A percentile compares a stretch with the other conserved stretches of the same genome.
phyloP scores from a whole-genome alignment of 1,139 yeast genomes.

The Hansenula lynferdii region DNA sequence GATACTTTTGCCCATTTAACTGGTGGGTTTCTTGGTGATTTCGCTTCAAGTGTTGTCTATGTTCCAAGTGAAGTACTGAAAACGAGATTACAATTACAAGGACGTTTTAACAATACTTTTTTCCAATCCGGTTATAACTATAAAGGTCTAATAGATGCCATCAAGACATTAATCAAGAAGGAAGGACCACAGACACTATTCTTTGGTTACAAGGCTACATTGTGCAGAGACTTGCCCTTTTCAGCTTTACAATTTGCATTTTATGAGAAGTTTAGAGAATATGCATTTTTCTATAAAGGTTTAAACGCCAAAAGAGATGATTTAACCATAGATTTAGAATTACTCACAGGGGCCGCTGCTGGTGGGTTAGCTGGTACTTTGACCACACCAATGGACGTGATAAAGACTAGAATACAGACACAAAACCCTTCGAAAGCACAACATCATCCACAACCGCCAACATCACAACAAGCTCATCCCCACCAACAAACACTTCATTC shows the following conservation, averaged over 20 bases:
- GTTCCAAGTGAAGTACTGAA: conserved; percentile 98
- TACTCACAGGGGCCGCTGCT: conserved; percentile 89
- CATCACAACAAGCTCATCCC: conserved; percentile 10
- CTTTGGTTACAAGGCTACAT: conserved; percentile 90
- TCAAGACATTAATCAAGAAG: conserved; percentile 48
- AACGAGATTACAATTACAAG: conserved; percentile 89
- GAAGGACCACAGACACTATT: conserved; percentile 80
- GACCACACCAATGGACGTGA: conserved; percentile 86
- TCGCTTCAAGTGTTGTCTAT: conserved; percentile 84
- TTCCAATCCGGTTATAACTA: conserved; percentile 87
- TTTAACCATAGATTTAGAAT: conserved; percentile 57
- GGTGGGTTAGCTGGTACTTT: conserved; percentile 91
- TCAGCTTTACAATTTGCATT: conserved; percentile 95
- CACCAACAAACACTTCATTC: conserved; percentile 9
- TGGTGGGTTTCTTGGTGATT: conserved; percentile 89
- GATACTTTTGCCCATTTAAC: conserved; percentile 77
- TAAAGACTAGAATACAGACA: conserved; percentile 91
- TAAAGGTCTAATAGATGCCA: conserved; percentile 64
- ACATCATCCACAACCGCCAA: not conserved
- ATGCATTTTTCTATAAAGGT: conserved; percentile 36
- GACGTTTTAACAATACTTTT: conserved; percentile 72
- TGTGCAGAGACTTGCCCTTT: conserved; percentile 88
- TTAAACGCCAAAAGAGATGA: conserved; percentile 28
- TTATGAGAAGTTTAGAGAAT: conserved; percentile 75
- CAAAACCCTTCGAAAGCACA: conserved; percentile 29